These are phyloP conservation scores for Larix kaempferi DNA, from an alignment of 75 land plant species.

Conservation along the genomic window DNA sequence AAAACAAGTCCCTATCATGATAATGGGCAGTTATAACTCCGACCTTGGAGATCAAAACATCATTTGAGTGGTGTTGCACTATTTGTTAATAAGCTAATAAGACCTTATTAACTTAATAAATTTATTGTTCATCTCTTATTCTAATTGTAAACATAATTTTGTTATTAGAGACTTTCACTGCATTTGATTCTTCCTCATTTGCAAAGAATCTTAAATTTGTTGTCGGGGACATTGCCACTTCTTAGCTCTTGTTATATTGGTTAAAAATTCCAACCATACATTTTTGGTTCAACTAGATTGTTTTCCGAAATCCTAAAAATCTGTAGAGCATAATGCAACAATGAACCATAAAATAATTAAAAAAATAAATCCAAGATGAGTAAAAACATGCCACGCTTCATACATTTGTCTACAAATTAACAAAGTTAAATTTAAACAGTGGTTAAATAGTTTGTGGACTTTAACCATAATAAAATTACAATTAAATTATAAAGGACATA, in stretches of 20 bases:
- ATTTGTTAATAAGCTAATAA: too few species aligned
- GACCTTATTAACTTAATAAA: too few species aligned
- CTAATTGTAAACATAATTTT: too few species aligned
- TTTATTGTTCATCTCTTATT: too few species aligned
- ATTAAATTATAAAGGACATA: neutral
- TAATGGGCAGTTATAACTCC: too few species aligned
- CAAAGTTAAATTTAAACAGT: neutral
- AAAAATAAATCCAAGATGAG: neutral
- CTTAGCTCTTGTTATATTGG: conserved; percentile 38
- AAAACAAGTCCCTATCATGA: too few species aligned
- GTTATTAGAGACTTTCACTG: too few species aligned
- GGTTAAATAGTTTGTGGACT: neutral
- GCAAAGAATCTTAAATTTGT: too few species aligned
- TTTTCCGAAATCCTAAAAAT: conserved; percentile 64
- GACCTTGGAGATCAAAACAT: too few species aligned
- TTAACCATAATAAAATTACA: neutral
- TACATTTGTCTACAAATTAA: neutral
- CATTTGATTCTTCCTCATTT: too few species aligned
- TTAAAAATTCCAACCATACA: conserved; percentile 63
- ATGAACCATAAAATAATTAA: neutral
- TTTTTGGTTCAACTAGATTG: conserved; percentile 57
- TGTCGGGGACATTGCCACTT: too few species aligned
- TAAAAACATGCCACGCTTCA: neutral
- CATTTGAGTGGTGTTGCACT: too few species aligned
- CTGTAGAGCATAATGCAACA: conserved; percentile 26